Evolutionary conservation across 805 yeast genomes (phyloP), one percentile per base, ranked within the genome.

Genomic region (Myxozyma vanderwaltii): DNA sequence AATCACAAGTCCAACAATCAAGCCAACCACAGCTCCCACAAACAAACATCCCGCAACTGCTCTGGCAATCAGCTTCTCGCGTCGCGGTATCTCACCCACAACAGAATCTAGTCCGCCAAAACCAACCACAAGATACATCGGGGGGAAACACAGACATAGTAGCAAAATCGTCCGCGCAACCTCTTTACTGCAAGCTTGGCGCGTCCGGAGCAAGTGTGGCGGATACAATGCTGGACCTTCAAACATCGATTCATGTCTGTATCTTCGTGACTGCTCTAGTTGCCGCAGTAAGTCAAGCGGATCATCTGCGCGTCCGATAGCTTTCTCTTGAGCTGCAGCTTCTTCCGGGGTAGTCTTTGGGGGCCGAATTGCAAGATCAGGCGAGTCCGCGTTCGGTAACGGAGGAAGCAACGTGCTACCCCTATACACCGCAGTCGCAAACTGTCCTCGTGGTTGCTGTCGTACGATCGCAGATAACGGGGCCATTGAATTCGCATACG

Each of bases 101-200:
- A 64, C 59, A 3, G 54, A 33, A 56, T 76, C 79, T 39, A 74
- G 66, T 58, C 65, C 70, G 6, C 79, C 79, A 1, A 67, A 56
- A n/a, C 72, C 76, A 43, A 76, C 59, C 4, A 76, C 69, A 36
- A 76, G 55, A 76, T 76, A 75, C 26, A 69, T 51, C 17, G 78
- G 79, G 2, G 79, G 79, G 59, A 76, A 74, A 24, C 65, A 31
- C 0, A 63, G 15, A 44, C 69, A 71, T 17, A 44, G 57, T 1
- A 55, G 39, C 27, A 74, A 53, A 17, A 71, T 48, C 5, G 61
- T 31, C n/a, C 63, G 29, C 10, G 75, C 69, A 27, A 54, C 21
- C 8, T 33, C 47, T n/a, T 26, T 24, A 10, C 40, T 29, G 52
- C 55, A 49, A 19, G 46, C 49, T n/a, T 15, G 39, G 12, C 56